Evolutionary conservation across 768 basidiomycete genomes (phyloP), one percentile per base, ranked within the genome.

Genomic region (Tricholoma hemisulphureum): DNA sequence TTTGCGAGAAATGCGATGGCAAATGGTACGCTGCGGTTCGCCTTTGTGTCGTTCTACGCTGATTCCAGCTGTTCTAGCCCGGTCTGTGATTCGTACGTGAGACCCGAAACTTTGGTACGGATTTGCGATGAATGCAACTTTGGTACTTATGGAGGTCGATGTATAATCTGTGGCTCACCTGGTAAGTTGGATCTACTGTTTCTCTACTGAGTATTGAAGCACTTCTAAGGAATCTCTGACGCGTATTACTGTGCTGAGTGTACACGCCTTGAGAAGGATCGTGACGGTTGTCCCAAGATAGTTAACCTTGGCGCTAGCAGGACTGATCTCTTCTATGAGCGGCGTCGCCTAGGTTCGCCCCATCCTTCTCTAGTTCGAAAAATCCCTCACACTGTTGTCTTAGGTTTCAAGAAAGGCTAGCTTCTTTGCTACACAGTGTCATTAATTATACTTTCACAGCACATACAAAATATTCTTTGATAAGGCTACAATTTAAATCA

Each of bases 91-190:
- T 98, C 96, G 56, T 98, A 98, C 76, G 97, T 99, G 61, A 86
- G 97, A 65, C 97, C 97, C 66, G 95, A 96, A 76, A 98, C 96
- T 21, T 83, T 98, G 62, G 97, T 98, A 58, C 86, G 96, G 61
- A 98, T 98, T 64, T 99, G 97, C 73, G 97, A 99, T 71, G 97
- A 99, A 78, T 99, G 97, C 75, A 98, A 98, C 74, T 99, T 98
- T 76, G 93, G 95, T 64, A 96, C 94, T 45, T 97, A 97, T 70
- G 95, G 97, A 21, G 96, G 96, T 51, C 83, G 95, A 62, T 99
- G 97, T 71, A 98, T 98, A 74, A 97, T 98, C 60, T 99, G 97
- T 65, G 93, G 95, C 50, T 87, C 94, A 43, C 94, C 93, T 65
- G 96, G 95, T 97, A 65, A 61, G 82, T 58, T 34, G 18, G 48